Percentiles rank a stretch among this genome's conserved stretches.
Conservation (phyloP, 2,329 filamentous ascomycete genomes). For the Colletotrichum sp. region DNA sequence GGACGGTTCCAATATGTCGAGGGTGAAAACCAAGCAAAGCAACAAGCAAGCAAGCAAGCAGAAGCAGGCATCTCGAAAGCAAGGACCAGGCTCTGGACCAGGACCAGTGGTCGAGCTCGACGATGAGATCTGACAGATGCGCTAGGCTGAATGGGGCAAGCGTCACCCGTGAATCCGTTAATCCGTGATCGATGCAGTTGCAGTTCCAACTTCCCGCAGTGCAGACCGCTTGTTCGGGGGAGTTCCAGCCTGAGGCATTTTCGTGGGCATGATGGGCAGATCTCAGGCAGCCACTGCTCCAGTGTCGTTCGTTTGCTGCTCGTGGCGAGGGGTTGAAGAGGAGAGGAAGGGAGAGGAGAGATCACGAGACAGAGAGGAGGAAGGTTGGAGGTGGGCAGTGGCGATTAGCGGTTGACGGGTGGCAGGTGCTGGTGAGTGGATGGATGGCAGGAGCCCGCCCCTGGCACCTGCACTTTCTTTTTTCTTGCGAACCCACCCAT, state of each 20-base stretch:
- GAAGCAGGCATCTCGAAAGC: not conserved
- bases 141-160: not conserved
- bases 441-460: not conserved
- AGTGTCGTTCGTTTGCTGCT: not conserved
- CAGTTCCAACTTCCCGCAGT: not conserved
- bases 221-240: constrained; percentile 9
- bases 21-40: not conserved
- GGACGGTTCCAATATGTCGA: not conserved
- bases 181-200: not conserved
- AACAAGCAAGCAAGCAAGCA: not conserved
- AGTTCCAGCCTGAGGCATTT: not conserved
- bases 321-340: not conserved
- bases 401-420: not conserved
- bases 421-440: not conserved
- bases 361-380: not conserved
- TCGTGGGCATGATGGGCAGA: not conserved
- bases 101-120: not conserved
- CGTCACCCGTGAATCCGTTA: not conserved
- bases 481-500: not conserved
- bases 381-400: not conserved
- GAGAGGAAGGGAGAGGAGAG: not conserved
- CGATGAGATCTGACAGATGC: constrained; percentile 21
- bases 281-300: not conserved
- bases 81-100: not conserved
- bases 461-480: not conserved